These are phyloP conservation scores for Corynascus novoguineensis DNA, from an alignment of 495 filamentous ascomycete genomes.

Conservation along the genomic window DNA sequence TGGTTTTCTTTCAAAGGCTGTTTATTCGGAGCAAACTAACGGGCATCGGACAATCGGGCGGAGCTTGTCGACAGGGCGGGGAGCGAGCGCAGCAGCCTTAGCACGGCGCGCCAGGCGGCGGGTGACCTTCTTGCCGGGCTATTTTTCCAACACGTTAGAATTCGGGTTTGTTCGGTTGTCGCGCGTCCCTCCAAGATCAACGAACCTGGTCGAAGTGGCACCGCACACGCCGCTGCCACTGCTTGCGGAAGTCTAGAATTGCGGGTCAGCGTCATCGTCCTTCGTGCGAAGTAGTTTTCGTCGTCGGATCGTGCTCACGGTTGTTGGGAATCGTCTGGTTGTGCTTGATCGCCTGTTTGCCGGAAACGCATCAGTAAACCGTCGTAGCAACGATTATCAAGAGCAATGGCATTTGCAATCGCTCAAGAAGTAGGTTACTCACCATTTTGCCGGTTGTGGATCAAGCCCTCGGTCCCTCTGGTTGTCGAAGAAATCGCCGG, in stretches of 20 bases:
- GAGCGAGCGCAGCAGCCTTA: slow-evolving; percentile 91
- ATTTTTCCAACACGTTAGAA: slow-evolving; percentile 39
- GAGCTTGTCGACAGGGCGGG: slow-evolving; percentile 94
- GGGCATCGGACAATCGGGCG: slow-evolving; percentile 93
- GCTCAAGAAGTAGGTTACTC: slow-evolving; percentile 12
- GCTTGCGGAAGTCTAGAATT: slow-evolving; percentile 92
- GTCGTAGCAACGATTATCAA: background rate
- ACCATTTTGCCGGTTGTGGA: slow-evolving; percentile 38
- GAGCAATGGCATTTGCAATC: slow-evolving; percentile 15
- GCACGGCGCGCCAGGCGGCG: slow-evolving; percentile 81
- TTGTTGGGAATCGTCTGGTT: slow-evolving; percentile 98
- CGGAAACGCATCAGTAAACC: slow-evolving; percentile 20
- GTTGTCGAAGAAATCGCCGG: slow-evolving; percentile 32
- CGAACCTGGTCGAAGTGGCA: slow-evolving; percentile 98
- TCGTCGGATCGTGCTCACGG: slow-evolving; percentile 57
- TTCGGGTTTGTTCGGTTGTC: slow-evolving; percentile 2
- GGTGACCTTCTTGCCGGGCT: slow-evolving; percentile 92
- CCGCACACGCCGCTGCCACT: slow-evolving; percentile 98
- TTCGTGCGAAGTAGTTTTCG: slow-evolving; percentile 12
- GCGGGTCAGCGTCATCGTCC: slow-evolving; percentile 18
- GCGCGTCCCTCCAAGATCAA: slow-evolving; percentile 6
- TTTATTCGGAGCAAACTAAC: slow-evolving; percentile 21
- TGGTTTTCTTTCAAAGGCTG: background rate
- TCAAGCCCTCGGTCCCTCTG: slow-evolving; percentile 33
- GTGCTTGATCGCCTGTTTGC: slow-evolving; percentile 84